These are phyloP conservation scores for Dryas drummondii DNA, from an alignment of 306 rosid genomes.

Conservation along the genomic window DNA sequence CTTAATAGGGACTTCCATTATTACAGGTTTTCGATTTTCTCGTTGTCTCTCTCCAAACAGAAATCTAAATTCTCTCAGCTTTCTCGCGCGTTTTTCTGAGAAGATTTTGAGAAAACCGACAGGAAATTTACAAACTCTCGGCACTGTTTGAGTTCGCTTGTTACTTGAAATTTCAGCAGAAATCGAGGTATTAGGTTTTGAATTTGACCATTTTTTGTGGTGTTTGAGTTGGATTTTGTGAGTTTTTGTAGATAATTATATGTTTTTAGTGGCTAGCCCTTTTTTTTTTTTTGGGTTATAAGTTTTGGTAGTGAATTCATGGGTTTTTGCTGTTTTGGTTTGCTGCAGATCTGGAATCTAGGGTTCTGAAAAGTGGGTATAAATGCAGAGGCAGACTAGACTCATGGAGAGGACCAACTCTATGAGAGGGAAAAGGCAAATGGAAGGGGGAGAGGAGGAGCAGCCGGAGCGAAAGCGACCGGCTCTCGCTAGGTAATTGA, in stretches of 20 bases:
- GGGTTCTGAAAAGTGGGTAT: conserved; percentile 25
- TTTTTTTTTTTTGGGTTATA: neutral
- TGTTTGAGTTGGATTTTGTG: conserved; percentile 30
- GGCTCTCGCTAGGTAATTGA: conserved; percentile 82
- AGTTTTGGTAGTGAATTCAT: neutral
- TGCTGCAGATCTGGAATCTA: conserved; percentile 48
- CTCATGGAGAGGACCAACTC: conserved; percentile 58
- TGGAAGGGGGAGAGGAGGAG: conserved; percentile 87
- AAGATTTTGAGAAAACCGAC: neutral
- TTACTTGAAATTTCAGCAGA: conserved; percentile 8
- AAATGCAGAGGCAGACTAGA: conserved; percentile 65
- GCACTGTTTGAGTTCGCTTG: neutral
- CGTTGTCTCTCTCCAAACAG: conserved; percentile 37
- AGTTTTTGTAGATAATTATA: conserved; percentile 27
- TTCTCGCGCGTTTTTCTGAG: conserved; percentile 20
- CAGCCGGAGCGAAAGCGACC: conserved; percentile 95
- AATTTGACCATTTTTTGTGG: conserved; percentile 9
- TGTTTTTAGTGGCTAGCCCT: conserved; percentile 37
- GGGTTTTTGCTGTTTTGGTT: conserved; percentile 31
- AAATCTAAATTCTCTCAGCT: conserved; percentile 15
- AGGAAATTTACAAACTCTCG: neutral
- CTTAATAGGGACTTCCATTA: conserved; percentile 26
- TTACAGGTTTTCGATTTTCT: conserved; percentile 33
- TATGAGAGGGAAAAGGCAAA: conserved; percentile 70
- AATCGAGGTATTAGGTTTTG: neutral